These are phyloP conservation scores for Shiraia sp. DNA, from an alignment of 2,329 filamentous ascomycete species.

Conservation along the genomic window DNA sequence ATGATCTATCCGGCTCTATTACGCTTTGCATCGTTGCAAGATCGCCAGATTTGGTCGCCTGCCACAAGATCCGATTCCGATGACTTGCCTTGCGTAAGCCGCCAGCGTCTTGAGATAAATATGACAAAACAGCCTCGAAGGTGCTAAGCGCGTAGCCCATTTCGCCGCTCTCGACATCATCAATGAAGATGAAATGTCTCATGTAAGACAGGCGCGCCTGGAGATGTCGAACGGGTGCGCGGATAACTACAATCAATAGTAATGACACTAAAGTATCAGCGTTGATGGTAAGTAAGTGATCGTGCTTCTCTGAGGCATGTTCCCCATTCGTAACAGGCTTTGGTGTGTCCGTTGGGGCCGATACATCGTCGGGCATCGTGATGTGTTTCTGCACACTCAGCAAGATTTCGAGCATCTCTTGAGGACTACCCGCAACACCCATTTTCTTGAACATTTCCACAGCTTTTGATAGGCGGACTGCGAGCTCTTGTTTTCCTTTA, in stretches of 20 bases:
- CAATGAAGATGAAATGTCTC: slow-evolving; percentile 95
- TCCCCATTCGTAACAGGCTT: slow-evolving; percentile 26
- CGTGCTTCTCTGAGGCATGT: slow-evolving; percentile 55
- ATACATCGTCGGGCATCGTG: slow-evolving; percentile 60
- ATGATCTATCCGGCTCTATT: slow-evolving; percentile 68
- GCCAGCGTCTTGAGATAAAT: slow-evolving; percentile 80
- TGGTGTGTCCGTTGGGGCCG: slow-evolving; percentile 25
- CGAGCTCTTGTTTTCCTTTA: slow-evolving; percentile 78
- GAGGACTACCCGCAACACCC: slow-evolving; percentile 73
- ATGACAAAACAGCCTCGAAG: slow-evolving; percentile 89
- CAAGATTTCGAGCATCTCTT: slow-evolving; percentile 84
- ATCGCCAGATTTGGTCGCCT: slow-evolving; percentile 78
- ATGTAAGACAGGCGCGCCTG: slow-evolving; percentile 92
- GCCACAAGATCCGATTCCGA: slow-evolving; percentile 85
- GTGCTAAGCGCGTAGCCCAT: slow-evolving; percentile 96
- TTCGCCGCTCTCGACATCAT: slow-evolving; percentile 95
- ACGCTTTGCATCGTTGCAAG: slow-evolving; percentile 75
- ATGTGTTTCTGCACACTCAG: slow-evolving; percentile 82
- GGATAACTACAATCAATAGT: slow-evolving; percentile 87
- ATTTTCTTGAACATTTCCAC: slow-evolving; percentile 91
- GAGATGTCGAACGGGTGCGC: slow-evolving; percentile 83
- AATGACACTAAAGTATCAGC: slow-evolving; percentile 93
- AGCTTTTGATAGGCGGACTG: slow-evolving; percentile 73
- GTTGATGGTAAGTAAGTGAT: slow-evolving; percentile 67
- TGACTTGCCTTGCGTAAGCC: slow-evolving; percentile 82